These are phyloP conservation scores for Claviceps digitariae DNA, from an alignment of 2,329 filamentous ascomycete genomes.

Conservation along the genomic window DNA sequence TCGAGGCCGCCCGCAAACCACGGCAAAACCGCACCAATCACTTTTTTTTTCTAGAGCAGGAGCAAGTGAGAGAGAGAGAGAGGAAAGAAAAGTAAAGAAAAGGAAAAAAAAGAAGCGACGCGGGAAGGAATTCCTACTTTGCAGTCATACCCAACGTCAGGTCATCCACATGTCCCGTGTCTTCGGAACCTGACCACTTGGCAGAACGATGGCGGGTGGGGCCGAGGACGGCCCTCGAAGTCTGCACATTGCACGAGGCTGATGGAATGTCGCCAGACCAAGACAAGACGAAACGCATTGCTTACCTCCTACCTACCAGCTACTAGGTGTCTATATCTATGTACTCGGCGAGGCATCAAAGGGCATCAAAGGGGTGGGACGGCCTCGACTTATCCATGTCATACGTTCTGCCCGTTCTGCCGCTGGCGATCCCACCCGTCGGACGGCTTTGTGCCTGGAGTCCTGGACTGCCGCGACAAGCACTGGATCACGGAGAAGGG, in stretches of 20 bases:
- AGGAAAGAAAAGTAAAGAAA: not conserved
- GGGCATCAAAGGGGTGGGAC: not conserved
- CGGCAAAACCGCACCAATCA: not conserved
- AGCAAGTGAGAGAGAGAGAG: not conserved
- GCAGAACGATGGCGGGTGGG: not conserved
- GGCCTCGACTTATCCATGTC: not conserved
- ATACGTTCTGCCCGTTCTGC: not conserved
- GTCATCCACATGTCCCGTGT: not conserved
- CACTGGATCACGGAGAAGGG: not conserved
- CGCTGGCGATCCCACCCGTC: not conserved
- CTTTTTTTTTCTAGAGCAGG: not conserved
- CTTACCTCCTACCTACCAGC: no score
- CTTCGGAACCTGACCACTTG: slow-evolving; percentile 1
- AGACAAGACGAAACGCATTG: not conserved
- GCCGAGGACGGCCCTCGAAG: not conserved
- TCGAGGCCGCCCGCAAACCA: not conserved
- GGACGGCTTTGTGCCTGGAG: not conserved
- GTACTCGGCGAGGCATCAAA: not conserved
- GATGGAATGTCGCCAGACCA: not conserved
- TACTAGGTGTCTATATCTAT: not conserved
- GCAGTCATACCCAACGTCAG: not conserved
- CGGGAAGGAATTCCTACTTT: not conserved
- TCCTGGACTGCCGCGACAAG: not conserved
- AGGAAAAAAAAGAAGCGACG: not conserved
- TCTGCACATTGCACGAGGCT: not conserved